phyloP scores from a whole-genome alignment of 2,329 filamentous ascomycete species.

The Penicillium sp. region DNA sequence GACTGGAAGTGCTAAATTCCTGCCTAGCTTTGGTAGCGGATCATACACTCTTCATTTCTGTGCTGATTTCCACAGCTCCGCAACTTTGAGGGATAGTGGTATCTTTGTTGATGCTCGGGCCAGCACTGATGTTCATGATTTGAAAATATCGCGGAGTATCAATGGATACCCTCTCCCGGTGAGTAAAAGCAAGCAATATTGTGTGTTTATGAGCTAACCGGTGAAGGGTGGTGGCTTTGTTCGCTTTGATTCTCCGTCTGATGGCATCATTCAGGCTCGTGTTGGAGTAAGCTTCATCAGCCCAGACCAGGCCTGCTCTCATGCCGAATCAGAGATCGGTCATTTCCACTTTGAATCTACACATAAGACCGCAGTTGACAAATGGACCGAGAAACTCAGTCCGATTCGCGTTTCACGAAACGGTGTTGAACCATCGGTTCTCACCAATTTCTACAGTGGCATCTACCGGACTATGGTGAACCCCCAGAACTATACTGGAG shows the following conservation, averaged over 20 bases:
- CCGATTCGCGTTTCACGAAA: conserved; percentile 38
- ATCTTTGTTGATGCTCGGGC: conserved; percentile 64
- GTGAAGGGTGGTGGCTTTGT: conserved; percentile 64
- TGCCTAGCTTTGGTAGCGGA: conserved; percentile 65
- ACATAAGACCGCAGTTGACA: conserved; percentile 51
- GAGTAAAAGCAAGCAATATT: neutral
- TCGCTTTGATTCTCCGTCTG: conserved; percentile 54
- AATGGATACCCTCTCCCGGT: conserved; percentile 55
- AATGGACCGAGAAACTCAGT: conserved; percentile 59
- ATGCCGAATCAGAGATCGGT: conserved; percentile 67
- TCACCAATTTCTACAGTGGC: conserved; percentile 65
- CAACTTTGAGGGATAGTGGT: conserved; percentile 58
- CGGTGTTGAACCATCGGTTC: conserved; percentile 29
- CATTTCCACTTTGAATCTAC: conserved; percentile 61
- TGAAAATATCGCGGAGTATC: conserved; percentile 58
- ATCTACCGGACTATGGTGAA: conserved; percentile 69
- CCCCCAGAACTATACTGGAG: conserved; percentile 70
- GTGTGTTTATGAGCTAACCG: neutral
- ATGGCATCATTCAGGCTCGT: conserved; percentile 59
- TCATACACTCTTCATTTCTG: conserved; percentile 63
- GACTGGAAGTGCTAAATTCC: conserved; percentile 60
- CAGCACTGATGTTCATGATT: conserved; percentile 51
- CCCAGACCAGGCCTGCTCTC: conserved; percentile 62
- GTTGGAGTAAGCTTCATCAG: conserved; percentile 71
- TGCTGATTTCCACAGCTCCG: conserved; percentile 61